phyloP scores from a whole-genome alignment of 2,329 filamentous ascomycete genomes.

The Dendrostoma leiphaemia region DNA sequence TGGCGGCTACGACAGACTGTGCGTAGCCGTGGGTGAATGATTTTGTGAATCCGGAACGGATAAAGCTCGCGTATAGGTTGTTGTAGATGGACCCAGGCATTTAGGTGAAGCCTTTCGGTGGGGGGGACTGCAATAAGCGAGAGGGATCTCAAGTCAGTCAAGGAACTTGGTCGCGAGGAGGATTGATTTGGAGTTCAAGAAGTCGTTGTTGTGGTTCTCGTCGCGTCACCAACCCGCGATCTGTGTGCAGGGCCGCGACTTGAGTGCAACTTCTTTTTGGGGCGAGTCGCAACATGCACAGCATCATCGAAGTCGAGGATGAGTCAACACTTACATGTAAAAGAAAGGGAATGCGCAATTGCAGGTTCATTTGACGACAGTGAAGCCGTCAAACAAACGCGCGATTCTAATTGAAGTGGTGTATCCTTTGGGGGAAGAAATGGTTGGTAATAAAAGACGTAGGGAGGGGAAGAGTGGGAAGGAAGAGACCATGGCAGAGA shows the following conservation, averaged over 20 bases:
- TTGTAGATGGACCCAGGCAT: slow-evolving; percentile 73
- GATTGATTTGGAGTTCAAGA: no score
- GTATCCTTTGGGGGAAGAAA: slow-evolving; percentile 3
- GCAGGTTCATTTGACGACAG: slow-evolving; percentile 99
- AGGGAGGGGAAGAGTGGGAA: neutral
- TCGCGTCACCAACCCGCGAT: no score
- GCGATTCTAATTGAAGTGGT: slow-evolving; percentile 43
- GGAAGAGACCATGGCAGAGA: neutral
- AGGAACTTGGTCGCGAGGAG: neutral
- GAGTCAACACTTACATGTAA: slow-evolving; percentile 54
- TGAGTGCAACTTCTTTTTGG: neutral
- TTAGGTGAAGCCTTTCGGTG: slow-evolving; percentile 73
- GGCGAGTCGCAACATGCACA: slow-evolving; percentile 2
- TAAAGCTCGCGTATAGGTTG: slow-evolving; percentile 73
- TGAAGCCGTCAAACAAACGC: slow-evolving; percentile 87
- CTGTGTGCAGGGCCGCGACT: neutral
- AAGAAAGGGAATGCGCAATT: slow-evolving; percentile 59
- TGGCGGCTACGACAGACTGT: slow-evolving; percentile 93
- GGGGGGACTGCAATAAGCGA: slow-evolving; percentile 32
- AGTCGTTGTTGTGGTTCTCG: no score
- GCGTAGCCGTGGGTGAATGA: slow-evolving; percentile 97
- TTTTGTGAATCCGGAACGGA: slow-evolving; percentile 96
- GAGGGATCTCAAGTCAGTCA: slow-evolving; percentile 6
- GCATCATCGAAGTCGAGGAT: slow-evolving; percentile 4
- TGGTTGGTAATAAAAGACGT: neutral